A percentile compares a stretch with the other conserved stretches of the same genome.
Conservation (phyloP, 352 stramenopile species). For the Phytopythium delawarense region DNA sequence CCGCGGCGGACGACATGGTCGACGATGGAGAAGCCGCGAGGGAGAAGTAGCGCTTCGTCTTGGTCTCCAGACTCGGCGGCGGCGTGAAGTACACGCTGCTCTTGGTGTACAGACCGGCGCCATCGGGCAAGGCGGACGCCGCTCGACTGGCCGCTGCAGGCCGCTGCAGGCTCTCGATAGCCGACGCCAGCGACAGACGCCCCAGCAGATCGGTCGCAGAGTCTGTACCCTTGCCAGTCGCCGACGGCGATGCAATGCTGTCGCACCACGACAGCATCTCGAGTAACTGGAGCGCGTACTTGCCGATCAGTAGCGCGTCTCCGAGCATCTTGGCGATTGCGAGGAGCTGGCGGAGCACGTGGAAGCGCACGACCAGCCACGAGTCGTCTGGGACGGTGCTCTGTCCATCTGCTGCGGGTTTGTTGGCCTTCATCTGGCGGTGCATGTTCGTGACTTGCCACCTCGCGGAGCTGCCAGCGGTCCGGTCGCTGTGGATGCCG, state of each 20-base stretch:
- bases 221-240: not conserved
- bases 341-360: constrained; percentile 74
- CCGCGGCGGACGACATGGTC: constrained; percentile 71
- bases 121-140: constrained; percentile 5
- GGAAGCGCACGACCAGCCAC: constrained; percentile 73
- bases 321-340: constrained; percentile 51
- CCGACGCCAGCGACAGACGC: not conserved
- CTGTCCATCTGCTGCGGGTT: constrained; percentile 1
- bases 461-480: not conserved
- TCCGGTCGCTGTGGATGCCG: constrained; percentile 28
- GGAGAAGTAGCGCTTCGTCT: constrained; percentile 61
- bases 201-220: not conserved
- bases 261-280: constrained; percentile 65
- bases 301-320: constrained; percentile 45
- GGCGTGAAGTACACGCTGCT: constrained; percentile 53
- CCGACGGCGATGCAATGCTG: constrained; percentile 18
- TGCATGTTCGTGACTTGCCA: constrained; percentile 52
- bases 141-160: constrained; percentile 14
- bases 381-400: constrained; percentile 19
- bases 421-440: constrained; percentile 17
- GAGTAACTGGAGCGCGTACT: constrained; percentile 59
- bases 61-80: constrained; percentile 61
- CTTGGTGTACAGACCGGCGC: constrained; percentile 43
- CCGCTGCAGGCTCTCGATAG: constrained; percentile 34
- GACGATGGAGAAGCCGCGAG: constrained; percentile 49